A percentile compares a stretch with the other conserved stretches of the same genome.
phyloP scores from a whole-genome alignment of 129 eudicot species.

The Centella asiatica region DNA sequence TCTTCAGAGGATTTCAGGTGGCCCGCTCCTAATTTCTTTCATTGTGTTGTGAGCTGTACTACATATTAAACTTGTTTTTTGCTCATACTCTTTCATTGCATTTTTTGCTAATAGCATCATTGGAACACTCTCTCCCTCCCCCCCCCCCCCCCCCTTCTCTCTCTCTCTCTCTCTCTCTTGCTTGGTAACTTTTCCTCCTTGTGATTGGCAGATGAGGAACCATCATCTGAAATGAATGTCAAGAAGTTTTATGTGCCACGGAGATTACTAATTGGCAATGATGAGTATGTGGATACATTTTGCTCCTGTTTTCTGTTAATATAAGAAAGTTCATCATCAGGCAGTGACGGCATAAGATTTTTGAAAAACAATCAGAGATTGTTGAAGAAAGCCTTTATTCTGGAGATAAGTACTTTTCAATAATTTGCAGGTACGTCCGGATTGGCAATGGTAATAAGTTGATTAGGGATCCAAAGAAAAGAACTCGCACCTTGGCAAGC shows the following conservation, averaged over 20 bases:
- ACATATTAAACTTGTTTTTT: background rate
- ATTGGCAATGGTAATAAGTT: slow-evolving; percentile 91
- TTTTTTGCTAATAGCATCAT: background rate
- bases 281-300: slow-evolving; percentile 59
- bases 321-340: background rate
- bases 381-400: too few relatives aligned
- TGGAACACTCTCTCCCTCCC: background rate
- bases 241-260: slow-evolving; percentile 67
- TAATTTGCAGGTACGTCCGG: slow-evolving; percentile 67
- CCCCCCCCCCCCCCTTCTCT: background rate
- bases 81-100: background rate
- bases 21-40: slow-evolving; percentile 20
- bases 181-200: slow-evolving; percentile 1
- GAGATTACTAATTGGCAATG: slow-evolving; percentile 68
- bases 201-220: slow-evolving; percentile 49
- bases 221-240: slow-evolving; percentile 38
- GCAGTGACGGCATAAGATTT: background rate
- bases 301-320: slow-evolving; percentile 9
- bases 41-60: background rate
- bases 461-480: slow-evolving; percentile 84
- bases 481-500: slow-evolving; percentile 72
- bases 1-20: slow-evolving; percentile 85
- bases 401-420: background rate
- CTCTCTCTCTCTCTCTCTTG: background rate
- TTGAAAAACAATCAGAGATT: background rate